Evolutionary conservation across 1,284 basidiomycete genomes (phyloP).

Genomic region (Xerocomus amazonicus): DNA sequence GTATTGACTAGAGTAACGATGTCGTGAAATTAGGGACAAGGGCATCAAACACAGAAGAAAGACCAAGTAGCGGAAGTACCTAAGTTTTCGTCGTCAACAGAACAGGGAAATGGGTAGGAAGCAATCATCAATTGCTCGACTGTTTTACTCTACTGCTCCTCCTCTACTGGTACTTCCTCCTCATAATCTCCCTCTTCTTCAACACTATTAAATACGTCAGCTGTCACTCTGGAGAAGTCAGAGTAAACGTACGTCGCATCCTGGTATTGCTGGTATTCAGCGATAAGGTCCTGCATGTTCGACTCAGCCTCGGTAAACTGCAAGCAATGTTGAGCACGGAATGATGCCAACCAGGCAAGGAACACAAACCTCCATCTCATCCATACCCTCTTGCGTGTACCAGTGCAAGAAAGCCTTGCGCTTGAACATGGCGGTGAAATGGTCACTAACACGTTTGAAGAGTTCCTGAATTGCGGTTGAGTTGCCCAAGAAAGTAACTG

Average conservation of each 20-base stretch:
- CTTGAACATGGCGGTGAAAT: slow-evolving; percentile 99
- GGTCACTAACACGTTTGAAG: slow-evolving; percentile 96
- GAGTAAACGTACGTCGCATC: slow-evolving; percentile 73
- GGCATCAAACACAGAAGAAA: slow-evolving; percentile 30
- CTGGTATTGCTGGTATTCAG: slow-evolving; percentile 96
- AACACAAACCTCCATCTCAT: slow-evolving; percentile 85
- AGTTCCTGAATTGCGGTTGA: slow-evolving; percentile 96
- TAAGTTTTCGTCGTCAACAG: slow-evolving; percentile 35
- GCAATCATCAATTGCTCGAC: slow-evolving; percentile 16
- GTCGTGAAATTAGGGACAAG: slow-evolving; percentile 31
- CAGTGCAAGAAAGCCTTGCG: slow-evolving; percentile 99
- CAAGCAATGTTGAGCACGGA: slow-evolving; percentile 21
- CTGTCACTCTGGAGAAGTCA: neutral
- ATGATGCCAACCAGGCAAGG: neutral
- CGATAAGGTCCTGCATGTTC: slow-evolving; percentile 94
- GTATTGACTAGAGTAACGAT: slow-evolving; percentile 29
- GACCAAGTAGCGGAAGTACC: slow-evolving; percentile 33
- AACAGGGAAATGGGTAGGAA: slow-evolving; percentile 14
- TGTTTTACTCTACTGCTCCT: slow-evolving; percentile 45
- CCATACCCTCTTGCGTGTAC: slow-evolving; percentile 99
- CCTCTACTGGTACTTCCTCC: slow-evolving; percentile 61
- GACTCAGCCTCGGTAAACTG: slow-evolving; percentile 93
- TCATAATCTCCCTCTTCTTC: slow-evolving; percentile 84
- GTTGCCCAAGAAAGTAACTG: slow-evolving; percentile 96
- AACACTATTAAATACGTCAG: slow-evolving; percentile 39